Base-by-base conservation (phyloP, 768 basidiomycete species). In the Strobilomyces confusus region DNA sequence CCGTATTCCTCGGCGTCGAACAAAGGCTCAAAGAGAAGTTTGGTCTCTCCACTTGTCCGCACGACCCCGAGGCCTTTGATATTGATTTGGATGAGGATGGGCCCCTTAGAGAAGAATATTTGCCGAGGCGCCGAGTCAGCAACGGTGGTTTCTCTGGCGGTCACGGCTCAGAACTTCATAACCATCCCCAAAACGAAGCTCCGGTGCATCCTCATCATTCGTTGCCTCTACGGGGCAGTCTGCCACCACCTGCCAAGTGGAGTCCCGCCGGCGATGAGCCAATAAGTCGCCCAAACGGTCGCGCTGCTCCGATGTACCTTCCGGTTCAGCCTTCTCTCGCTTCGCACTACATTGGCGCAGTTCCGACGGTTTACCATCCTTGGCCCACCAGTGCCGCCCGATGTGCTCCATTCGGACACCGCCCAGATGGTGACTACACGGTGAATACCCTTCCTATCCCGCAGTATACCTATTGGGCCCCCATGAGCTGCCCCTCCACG, bases 31-130 rank as follows among this genome's bases (percentile, higher is more conserved):
- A 72, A 56, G 81, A 83, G 54, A 77, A 74, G 42, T 52, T 75
- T 19, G 80, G 80, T 49, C 73, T 74, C 57, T 72, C 79, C 51
- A 63, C 72, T 44, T 69, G 69, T 19, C 61, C 66, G 60, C 67
- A 61, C 13, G 70, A 76, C 47, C n/a, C 48, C 0, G 83, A 86
- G 54, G 74, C 77, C 4, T 67, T 82, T 37, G 88, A 90, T 62
- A 87, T 92, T 48, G 84, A 92, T 69, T 74, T 92, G 40, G 89
- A 92, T 59, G 85, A 89, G 66, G 88, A 90, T 63, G 89, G 89
- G 2, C 89, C 89, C 32, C 75, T 92, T 46, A 75, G 88, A 46
- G 87, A 89, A 63, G 89, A 92, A 62, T 91, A 92, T 58, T 68
- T 91, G 49, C 89, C 89, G 14, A 81, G 75, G 59, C 86, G 87